Conservation (phyloP, 768 basidiomycete genomes). For the Lepiota venenata region DNA sequence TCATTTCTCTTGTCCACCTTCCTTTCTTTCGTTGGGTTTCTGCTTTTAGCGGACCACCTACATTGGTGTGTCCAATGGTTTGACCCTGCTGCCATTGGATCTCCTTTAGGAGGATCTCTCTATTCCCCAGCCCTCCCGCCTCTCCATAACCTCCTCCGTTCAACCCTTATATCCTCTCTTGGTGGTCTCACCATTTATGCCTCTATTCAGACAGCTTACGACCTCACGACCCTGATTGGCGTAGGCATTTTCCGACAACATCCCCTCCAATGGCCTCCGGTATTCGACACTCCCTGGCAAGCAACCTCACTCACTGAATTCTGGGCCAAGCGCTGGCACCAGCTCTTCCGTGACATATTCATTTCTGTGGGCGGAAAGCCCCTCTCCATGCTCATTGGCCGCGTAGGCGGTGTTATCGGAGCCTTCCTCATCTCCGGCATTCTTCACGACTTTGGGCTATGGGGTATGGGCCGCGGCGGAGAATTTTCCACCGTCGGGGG, state of each 20-base stretch:
- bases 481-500: constrained; percentile 40
- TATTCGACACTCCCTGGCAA: constrained; percentile 55
- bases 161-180: constrained; percentile 39
- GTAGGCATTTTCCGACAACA: constrained; percentile 44
- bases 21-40: constrained; percentile 27
- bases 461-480: constrained; percentile 53
- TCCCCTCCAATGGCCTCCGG: constrained; percentile 58
- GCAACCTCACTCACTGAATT: constrained; percentile 57
- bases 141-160: constrained; percentile 35
- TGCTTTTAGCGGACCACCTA: constrained; percentile 40
- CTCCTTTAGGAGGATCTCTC: constrained; percentile 36
- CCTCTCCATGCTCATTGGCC: constrained; percentile 40
- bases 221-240: constrained; percentile 38
- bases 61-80: constrained; percentile 46
- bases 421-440: constrained; percentile 59
- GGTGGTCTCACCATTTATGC: constrained; percentile 43
- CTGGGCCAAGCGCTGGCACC: constrained; percentile 70
- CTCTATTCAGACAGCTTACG: constrained; percentile 40
- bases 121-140: constrained; percentile 36
- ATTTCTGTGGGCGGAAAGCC: constrained; percentile 47
- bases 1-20: constrained; percentile 35
- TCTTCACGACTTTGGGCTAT: constrained; percentile 55
- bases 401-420: constrained; percentile 47
- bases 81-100: constrained; percentile 37
- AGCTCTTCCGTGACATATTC: constrained; percentile 58